These are phyloP conservation scores for Metschnikowia proteae DNA, from an alignment of 805 yeast species.

Conservation along the genomic window DNA sequence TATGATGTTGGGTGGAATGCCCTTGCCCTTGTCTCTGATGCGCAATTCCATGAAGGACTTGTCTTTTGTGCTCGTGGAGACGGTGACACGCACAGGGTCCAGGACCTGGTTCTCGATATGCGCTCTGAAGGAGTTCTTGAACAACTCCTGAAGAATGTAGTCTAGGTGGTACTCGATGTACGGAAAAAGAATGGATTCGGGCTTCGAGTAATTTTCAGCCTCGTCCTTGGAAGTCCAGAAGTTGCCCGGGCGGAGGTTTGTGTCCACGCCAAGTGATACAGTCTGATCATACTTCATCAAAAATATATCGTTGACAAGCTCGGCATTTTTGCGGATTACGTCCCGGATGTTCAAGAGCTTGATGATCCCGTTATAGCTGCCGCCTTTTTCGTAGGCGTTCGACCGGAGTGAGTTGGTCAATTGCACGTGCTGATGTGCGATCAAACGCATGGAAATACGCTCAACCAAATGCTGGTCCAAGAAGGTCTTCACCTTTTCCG, in stretches of 20 bases:
- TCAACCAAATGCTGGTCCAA: slow-evolving; percentile 76
- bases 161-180: slow-evolving; percentile 86
- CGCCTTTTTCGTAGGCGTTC: slow-evolving; percentile 51
- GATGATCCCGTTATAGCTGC: slow-evolving; percentile 55
- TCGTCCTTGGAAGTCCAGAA: slow-evolving; percentile 25
- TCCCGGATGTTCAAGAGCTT: slow-evolving; percentile 60
- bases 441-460: slow-evolving; percentile 78
- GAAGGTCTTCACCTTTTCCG: slow-evolving; percentile 53
- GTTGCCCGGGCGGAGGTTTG: slow-evolving; percentile 26
- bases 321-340: slow-evolving; percentile 60
- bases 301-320: slow-evolving; percentile 78
- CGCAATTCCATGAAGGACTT: slow-evolving; percentile 60
- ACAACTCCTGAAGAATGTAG: slow-evolving; percentile 78
- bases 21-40: slow-evolving; percentile 84
- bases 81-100: slow-evolving; percentile 38
- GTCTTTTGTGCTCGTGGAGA: slow-evolving; percentile 27
- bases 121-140: slow-evolving; percentile 86
- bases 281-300: slow-evolving; percentile 77
- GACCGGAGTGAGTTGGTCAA: slow-evolving; percentile 44
- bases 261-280: slow-evolving; percentile 56
- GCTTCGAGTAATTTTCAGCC: slow-evolving; percentile 44
- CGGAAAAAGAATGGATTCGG: slow-evolving; percentile 60
- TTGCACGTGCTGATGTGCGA: slow-evolving; percentile 81
- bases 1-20: slow-evolving; percentile 67
- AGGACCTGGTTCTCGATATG: slow-evolving; percentile 63